Conservation (phyloP, 1,284 basidiomycete genomes). For the Papiliotrema fonsecae region DNA sequence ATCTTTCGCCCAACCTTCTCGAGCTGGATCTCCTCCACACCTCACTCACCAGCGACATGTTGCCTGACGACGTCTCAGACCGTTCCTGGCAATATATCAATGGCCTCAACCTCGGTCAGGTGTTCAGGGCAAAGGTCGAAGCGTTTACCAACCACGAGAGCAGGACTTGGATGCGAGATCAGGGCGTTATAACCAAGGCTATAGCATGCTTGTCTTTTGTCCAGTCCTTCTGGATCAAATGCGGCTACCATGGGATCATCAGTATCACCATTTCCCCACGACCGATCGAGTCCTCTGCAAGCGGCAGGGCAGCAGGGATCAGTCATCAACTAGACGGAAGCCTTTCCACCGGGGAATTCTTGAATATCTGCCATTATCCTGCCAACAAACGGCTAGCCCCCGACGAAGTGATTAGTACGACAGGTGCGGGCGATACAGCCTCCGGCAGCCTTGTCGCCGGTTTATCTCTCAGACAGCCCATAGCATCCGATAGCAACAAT, state of each 20-base stretch:
- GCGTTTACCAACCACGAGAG: constrained; percentile 54
- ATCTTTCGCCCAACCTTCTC: constrained; percentile 70
- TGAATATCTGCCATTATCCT: constrained; percentile 61
- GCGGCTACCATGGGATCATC: constrained; percentile 56
- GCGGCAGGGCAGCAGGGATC: background rate
- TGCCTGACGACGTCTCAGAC: background rate
- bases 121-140: constrained; percentile 62
- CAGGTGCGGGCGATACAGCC: constrained; percentile 85
- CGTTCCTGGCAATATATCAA: constrained; percentile 51
- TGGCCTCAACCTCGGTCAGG: constrained; percentile 57
- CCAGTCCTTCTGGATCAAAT: constrained; percentile 74
- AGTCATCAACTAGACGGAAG: background rate
- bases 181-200: constrained; percentile 72
- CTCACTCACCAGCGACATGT: constrained; percentile 6
- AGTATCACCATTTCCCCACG: constrained; percentile 23
- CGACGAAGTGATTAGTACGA: constrained; percentile 63
- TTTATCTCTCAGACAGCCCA: too few relatives aligned
- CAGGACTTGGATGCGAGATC: constrained; percentile 60
- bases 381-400: constrained; percentile 53
- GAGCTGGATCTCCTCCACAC: constrained; percentile 68
- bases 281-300: background rate
- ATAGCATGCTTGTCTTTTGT: constrained; percentile 74
- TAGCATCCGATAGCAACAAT: too few relatives aligned
- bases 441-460: constrained; percentile 62
- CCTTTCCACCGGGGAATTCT: too few relatives aligned